Evolutionary conservation across 1,284 basidiomycete genomes (phyloP).

Genomic region (Wolfiporia cocos): DNA sequence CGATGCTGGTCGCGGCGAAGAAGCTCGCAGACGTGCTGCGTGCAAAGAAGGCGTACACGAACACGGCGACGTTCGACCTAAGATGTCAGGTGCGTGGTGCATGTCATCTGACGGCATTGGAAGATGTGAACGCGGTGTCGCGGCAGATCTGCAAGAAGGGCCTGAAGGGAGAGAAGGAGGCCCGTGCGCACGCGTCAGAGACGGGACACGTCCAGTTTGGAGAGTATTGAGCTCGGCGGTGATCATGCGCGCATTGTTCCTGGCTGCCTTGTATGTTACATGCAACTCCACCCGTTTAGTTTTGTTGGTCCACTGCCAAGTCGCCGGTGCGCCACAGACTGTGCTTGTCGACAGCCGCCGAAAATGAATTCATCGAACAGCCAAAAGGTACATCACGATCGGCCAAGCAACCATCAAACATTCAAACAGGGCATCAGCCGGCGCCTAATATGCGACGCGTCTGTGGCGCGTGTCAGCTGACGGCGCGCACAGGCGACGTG

Average conservation of each 20-base stretch:
- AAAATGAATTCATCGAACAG: too few species aligned
- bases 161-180: conserved; percentile 89
- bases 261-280: too few species aligned
- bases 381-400: too few species aligned
- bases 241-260: too few species aligned
- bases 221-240: conserved; percentile 64
- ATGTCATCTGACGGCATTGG: neutral
- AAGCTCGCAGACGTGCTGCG: conserved; percentile 71
- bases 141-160: conserved; percentile 67
- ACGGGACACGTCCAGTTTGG: conserved; percentile 88
- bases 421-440: neutral
- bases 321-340: too few species aligned
- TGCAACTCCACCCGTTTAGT: too few species aligned
- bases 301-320: too few species aligned
- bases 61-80: conserved; percentile 86
- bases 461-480: conserved; percentile 21
- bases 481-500: too few species aligned
- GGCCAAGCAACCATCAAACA: too few species aligned
- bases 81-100: conserved; percentile 61
- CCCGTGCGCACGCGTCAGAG: conserved; percentile 76
- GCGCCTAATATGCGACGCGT: conserved; percentile 10
- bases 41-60: conserved; percentile 79
- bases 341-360: too few species aligned
- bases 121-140: conserved; percentile 6
- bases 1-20: conserved; percentile 59